Percentiles rank a stretch among this genome's conserved stretches.
Conservation (phyloP, 768 basidiomycete genomes). For the Phallus indusiatus region DNA sequence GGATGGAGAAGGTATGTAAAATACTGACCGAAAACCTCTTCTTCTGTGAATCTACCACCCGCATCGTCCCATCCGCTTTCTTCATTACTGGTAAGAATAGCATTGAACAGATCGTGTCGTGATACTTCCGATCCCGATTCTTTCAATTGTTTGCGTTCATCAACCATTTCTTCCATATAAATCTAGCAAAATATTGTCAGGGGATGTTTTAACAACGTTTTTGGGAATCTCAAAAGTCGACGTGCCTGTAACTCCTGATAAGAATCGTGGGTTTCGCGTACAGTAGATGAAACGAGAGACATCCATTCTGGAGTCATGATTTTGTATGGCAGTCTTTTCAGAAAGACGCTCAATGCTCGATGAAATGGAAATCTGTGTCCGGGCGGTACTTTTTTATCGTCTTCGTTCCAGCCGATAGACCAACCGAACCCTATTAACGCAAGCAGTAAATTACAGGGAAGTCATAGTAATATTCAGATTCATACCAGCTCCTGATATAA, state of each 20-base stretch:
- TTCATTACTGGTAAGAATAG: slow-evolving; percentile 41
- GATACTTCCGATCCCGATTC: slow-evolving; percentile 18
- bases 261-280: slow-evolving; percentile 18
- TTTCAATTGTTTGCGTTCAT: slow-evolving; percentile 23
- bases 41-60: slow-evolving; percentile 28
- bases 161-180: slow-evolving; percentile 47
- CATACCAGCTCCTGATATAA: slow-evolving; percentile 45
- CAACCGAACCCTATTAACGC: slow-evolving; percentile 41
- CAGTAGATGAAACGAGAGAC: slow-evolving; percentile 25
- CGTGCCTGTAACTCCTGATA: slow-evolving; percentile 22
- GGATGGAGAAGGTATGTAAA: not conserved
- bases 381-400: slow-evolving; percentile 25
- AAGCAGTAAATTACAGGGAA: not conserved
- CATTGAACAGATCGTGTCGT: slow-evolving; percentile 42
- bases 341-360: slow-evolving; percentile 35
- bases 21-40: slow-evolving; percentile 30
- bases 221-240: not conserved
- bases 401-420: slow-evolving; percentile 38
- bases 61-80: slow-evolving; percentile 21
- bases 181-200: slow-evolving; percentile 22
- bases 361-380: slow-evolving; percentile 43
- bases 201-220: too few species aligned
- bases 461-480: not conserved
- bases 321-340: slow-evolving; percentile 28
- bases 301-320: slow-evolving; percentile 32